Conservation (phyloP, 371 early-diverging fungal genomes). For the Zancudomyces culisetae region DNA sequence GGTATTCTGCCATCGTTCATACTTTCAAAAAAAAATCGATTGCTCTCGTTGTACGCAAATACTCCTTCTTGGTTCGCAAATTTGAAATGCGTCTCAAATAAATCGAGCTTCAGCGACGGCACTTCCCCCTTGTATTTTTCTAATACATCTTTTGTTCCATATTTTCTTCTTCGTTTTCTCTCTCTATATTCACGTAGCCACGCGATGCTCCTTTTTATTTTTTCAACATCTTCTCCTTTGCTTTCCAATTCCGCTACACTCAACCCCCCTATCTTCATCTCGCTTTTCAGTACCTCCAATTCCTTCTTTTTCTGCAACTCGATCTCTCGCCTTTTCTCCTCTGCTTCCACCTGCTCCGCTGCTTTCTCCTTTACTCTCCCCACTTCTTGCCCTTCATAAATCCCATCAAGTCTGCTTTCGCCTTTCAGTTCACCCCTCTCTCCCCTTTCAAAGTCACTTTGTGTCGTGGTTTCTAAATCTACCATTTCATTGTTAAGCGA, state of each 20-base stretch:
- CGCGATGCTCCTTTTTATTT: neutral
- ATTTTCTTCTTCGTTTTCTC: neutral
- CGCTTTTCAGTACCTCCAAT: slow-evolving; percentile 3
- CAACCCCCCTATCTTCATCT: slow-evolving; percentile 1
- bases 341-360: neutral
- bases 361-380: neutral
- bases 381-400: too few relatives aligned
- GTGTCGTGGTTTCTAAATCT: neutral
- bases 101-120: slow-evolving; percentile 15
- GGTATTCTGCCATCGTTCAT: slow-evolving; percentile 22
- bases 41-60: slow-evolving; percentile 17
- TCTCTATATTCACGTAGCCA: neutral
- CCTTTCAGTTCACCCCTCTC: neutral
- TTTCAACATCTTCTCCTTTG: neutral
- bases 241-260: slow-evolving; percentile 6
- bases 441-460: neutral
- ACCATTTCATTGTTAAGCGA: slow-evolving; percentile 1
- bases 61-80: slow-evolving; percentile 24
- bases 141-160: neutral
- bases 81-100: slow-evolving; percentile 25
- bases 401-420: too few relatives aligned
- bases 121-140: slow-evolving; percentile 6
- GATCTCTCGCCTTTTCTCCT: neutral
- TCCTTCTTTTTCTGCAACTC: neutral
- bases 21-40: slow-evolving; percentile 23